Percentiles rank a stretch among this genome's conserved stretches.
Conservation (phyloP, 805 yeast genomes). For the Lipomyces mesembrius region DNA sequence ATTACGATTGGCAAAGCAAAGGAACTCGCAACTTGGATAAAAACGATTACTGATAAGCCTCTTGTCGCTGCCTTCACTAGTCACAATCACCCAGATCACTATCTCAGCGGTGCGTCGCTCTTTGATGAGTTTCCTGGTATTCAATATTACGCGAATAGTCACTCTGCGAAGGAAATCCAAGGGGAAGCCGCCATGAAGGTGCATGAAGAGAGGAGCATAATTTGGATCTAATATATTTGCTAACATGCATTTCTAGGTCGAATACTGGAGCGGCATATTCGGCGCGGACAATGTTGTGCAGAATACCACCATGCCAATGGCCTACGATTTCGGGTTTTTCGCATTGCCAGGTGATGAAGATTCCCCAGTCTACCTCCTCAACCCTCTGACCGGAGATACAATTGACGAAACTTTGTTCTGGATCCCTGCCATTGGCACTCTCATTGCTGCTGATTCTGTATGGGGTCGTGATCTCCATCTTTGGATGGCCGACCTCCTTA, state of each 20-base stretch:
- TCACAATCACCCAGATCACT: not conserved
- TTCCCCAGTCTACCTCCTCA: not conserved
- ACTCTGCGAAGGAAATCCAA: not conserved
- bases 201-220: not conserved
- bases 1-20: not conserved
- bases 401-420: not conserved
- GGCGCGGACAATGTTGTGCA: not conserved
- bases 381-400: not conserved
- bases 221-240: not conserved
- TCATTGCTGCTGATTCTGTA: not conserved
- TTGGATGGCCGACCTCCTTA: not conserved
- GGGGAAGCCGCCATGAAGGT: not conserved
- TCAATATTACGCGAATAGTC: not conserved
- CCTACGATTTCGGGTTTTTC: not conserved
- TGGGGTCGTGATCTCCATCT: not conserved
- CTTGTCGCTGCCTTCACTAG: not conserved
- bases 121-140: not conserved
- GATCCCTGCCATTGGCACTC: not conserved
- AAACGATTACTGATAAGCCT: not conserved
- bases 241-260: not conserved
- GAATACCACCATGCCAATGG: not conserved
- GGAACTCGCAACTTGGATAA: not conserved
- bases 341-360: not conserved
- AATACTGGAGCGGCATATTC: not conserved
- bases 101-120: not conserved